These are phyloP conservation scores for Arabidopsis lyrata DNA, from an alignment of 441 rosid genomes.

Conservation along the genomic window DNA sequence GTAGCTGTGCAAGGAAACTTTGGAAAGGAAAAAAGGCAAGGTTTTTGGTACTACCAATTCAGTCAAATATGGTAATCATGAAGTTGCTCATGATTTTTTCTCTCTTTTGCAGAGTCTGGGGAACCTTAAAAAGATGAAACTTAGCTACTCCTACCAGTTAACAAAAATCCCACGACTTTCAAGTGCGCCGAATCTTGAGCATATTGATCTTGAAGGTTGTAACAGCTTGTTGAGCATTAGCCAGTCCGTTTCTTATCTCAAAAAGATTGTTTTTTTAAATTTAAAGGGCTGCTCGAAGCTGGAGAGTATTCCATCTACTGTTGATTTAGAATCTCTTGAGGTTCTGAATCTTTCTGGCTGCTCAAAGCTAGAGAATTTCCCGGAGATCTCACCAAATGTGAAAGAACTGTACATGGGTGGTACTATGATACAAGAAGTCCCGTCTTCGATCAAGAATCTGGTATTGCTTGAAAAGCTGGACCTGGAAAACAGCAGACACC, in stretches of 20 bases:
- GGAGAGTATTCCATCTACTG: slow-evolving; percentile 14
- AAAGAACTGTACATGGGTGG: slow-evolving; percentile 33
- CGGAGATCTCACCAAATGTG: slow-evolving; percentile 38
- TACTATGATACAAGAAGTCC: slow-evolving; percentile 38
- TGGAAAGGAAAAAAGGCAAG: slow-evolving; percentile 48
- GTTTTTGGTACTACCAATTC: not conserved
- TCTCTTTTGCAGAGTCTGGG: slow-evolving; percentile 33
- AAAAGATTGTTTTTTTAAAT: slow-evolving; percentile 23
- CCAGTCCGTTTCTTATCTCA: slow-evolving; percentile 18
- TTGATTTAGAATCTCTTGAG: slow-evolving; percentile 30
- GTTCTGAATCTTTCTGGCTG: slow-evolving; percentile 43
- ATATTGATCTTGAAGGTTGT: slow-evolving; percentile 41
- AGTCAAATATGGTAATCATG: not conserved
- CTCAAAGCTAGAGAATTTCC: slow-evolving; percentile 25
- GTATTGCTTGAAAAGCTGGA: slow-evolving; percentile 36
- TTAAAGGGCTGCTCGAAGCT: slow-evolving; percentile 27
- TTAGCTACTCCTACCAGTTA: slow-evolving; percentile 31
- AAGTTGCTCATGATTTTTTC: not conserved
- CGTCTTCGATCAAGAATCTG: slow-evolving; percentile 34
- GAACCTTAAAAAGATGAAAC: slow-evolving; percentile 24
- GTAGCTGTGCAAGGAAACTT: slow-evolving; percentile 32
- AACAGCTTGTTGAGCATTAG: slow-evolving; percentile 16
- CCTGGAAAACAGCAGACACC: slow-evolving; percentile 32
- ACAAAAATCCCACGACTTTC: slow-evolving; percentile 36
- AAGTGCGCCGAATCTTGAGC: slow-evolving; percentile 34